A percentile compares a stretch with the other conserved stretches of the same genome.
These are phyloP conservation scores for Penicillium sp. DNA, from an alignment of 2,329 filamentous ascomycete genomes.

Conservation along the genomic window DNA sequence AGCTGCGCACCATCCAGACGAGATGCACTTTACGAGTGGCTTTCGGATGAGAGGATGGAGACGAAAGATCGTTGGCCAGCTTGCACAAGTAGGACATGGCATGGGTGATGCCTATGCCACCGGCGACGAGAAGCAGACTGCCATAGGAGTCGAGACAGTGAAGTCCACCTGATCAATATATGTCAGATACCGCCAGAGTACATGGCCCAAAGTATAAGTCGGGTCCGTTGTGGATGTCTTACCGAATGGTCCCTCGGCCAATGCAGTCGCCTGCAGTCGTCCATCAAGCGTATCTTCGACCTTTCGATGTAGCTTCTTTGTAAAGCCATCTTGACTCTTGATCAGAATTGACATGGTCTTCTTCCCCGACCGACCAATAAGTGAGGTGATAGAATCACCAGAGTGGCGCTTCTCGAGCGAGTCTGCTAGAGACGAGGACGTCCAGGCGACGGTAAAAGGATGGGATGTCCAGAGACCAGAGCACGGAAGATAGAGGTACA, in stretches of 20 bases:
- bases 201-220: too few relatives aligned
- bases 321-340: conserved; percentile 31
- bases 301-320: conserved; percentile 26
- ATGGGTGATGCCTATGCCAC: conserved; percentile 36
- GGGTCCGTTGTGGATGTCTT: conserved; percentile 1
- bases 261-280: conserved; percentile 21
- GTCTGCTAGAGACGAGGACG: conserved; percentile 16
- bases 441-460: conserved; percentile 40
- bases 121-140: conserved; percentile 30
- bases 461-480: conserved; percentile 39
- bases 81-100: conserved; percentile 31
- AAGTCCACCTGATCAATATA: conserved; percentile 19
- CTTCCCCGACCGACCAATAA: conserved; percentile 22
- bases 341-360: conserved; percentile 31
- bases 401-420: conserved; percentile 25
- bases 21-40: conserved; percentile 26
- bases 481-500: conserved; percentile 52
- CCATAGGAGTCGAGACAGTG: conserved; percentile 30
- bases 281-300: conserved; percentile 22
- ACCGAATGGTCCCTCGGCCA: conserved; percentile 35
- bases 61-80: conserved; percentile 21
- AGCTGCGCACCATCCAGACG: conserved; percentile 30
- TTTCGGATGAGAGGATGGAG: conserved; percentile 12
- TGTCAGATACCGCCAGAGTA: background rate
- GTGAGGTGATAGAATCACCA: conserved; percentile 24